These are phyloP conservation scores for Aphelidium insulamus DNA, from an alignment of 371 early-diverging fungal genomes.

Conservation along the genomic window DNA sequence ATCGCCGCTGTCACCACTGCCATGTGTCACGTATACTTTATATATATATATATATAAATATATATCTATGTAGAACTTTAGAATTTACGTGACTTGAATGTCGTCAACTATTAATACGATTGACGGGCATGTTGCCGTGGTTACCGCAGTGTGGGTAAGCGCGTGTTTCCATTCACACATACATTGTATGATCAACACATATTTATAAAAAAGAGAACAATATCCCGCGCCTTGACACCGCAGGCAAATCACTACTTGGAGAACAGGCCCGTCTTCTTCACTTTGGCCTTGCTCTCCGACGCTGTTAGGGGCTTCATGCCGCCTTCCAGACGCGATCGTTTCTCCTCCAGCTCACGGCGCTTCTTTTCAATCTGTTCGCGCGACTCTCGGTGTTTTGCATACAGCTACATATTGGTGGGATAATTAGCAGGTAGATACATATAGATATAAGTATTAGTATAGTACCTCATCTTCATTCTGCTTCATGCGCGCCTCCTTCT, in stretches of 20 bases:
- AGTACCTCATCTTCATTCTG: slow-evolving; percentile 79
- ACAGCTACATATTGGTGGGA: slow-evolving; percentile 19
- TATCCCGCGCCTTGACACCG: no score
- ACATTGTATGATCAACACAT: no score
- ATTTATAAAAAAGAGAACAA: no score
- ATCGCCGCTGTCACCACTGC: no score
- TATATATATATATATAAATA: no score
- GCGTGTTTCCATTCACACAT: no score
- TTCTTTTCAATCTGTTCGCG: slow-evolving; percentile 88
- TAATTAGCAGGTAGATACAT: neutral
- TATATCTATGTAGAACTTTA: no score
- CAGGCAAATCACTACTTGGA: slow-evolving; percentile 21
- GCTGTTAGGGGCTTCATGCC: slow-evolving; percentile 58
- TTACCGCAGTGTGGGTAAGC: no score
- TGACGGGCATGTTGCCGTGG: no score
- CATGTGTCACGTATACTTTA: no score
- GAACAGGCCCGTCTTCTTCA: slow-evolving; percentile 44
- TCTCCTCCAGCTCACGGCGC: slow-evolving; percentile 73
- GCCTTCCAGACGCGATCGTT: slow-evolving; percentile 66
- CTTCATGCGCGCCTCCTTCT: slow-evolving; percentile 89
- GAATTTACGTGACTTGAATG: no score
- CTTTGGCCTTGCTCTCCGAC: slow-evolving; percentile 33
- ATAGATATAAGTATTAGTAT: neutral
- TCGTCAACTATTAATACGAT: no score
- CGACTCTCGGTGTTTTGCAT: slow-evolving; percentile 89